Evolutionary conservation across 2,329 filamentous ascomycete species (phyloP), one percentile per base, ranked within the genome.

Genomic region (Fusarium gaditjirri): DNA sequence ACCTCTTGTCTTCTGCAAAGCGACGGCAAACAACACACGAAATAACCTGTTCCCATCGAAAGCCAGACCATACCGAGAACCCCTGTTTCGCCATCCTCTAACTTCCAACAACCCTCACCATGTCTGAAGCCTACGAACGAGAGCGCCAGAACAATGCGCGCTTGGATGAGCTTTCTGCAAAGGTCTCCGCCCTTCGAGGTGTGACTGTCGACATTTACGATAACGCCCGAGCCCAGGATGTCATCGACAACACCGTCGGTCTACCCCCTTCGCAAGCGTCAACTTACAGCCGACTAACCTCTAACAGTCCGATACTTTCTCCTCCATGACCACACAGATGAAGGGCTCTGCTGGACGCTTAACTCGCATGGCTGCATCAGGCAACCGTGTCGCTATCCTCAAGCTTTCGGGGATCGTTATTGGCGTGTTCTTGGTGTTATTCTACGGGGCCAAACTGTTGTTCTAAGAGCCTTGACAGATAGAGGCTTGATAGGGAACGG

Each of bases 171-270:
- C 92, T 99, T 41, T 93, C 93, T 21, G 89, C 90, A 74, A 99
- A 99, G 85, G 95, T 98, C 61, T 93, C 93, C 23, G 94, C 94
- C 57, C 89, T 99, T 71, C 94, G 95, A 79, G 93, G 93, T 82
- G 94, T 99, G 55, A 99, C 96, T 44, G 90, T 98, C 73, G 94
- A 99, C 85, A 99, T 99, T 79, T 98, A 98, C 87, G 95, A 98
- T 84, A 94, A 96, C 81, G 96, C 96, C 54, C 90, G 94, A 65
- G 90, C 93, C 76, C 95, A 98, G 77, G 90, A 93, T 74, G 89
- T 97, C 71, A 93, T 99, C 75, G 94, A 99, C 83, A 91, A 90
- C 78, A 95, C 93, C 42, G 94, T 97, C 87, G 65, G 90, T 73
- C 41, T 36, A 41, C 42, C 38, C 31, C 61, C n/a, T 47, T 29